Evolutionary conservation across 2,329 filamentous ascomycete species (phyloP).

Genomic region (Colletotrichum zoysiae): DNA sequence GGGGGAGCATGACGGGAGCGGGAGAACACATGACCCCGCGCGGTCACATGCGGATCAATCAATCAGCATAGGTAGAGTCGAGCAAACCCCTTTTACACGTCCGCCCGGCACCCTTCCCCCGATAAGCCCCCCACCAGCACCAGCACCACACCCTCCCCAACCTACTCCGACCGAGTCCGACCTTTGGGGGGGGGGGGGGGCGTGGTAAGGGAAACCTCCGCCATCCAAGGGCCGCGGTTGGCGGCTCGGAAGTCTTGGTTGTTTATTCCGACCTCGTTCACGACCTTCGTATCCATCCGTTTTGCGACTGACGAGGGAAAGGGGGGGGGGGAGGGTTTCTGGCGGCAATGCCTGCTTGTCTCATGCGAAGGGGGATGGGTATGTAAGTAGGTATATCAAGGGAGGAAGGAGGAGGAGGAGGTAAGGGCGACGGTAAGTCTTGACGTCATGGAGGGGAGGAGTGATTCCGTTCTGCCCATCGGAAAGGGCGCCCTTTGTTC

Average conservation of each 20-base stretch:
- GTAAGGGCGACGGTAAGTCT: not conserved
- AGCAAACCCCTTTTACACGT: not conserved
- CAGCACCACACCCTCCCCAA: not conserved
- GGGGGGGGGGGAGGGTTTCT: not conserved
- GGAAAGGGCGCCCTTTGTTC: no score
- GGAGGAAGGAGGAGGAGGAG: no score
- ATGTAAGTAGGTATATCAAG: not conserved
- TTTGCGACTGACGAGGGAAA: not conserved
- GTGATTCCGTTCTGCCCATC: no score
- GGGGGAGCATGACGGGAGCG: not conserved
- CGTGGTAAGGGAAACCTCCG: no score
- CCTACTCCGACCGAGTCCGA: not conserved
- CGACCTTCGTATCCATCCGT: no score
- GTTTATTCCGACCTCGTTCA: not conserved
- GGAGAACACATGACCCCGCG: conserved; percentile 9
- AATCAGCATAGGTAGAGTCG: not conserved
- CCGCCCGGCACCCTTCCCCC: not conserved
- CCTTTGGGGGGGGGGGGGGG: not conserved
- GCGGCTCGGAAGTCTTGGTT: not conserved
- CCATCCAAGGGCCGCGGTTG: no score
- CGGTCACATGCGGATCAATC: conserved; percentile 17
- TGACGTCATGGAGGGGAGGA: not conserved
- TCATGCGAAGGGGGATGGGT: no score
- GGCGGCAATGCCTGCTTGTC: no score
- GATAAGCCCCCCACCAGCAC: not conserved